Evolutionary conservation across 140 eudicot species (phyloP), one percentile per base, ranked within the genome.

Genomic region (Oenanthe javanica): DNA sequence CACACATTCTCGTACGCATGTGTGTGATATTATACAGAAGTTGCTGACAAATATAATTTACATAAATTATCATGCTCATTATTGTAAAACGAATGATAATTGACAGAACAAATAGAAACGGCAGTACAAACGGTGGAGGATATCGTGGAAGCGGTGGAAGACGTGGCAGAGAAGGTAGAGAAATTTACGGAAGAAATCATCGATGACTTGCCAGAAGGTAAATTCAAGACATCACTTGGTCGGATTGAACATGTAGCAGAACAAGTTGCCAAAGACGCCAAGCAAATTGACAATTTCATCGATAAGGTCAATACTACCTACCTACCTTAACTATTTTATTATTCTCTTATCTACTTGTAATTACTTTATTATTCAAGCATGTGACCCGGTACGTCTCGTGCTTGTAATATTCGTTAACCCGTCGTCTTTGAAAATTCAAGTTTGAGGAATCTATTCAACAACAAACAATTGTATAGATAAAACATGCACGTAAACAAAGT

Each of bases 201-300:
- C 1, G 84, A 72, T 2, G 84, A 76, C 80, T 84, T 87, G 12
- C 90, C 90, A 0, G 81, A 87, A 71, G 86, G 90, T 36, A 64
- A 81, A 61, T 50, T 83, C 76, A 82, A 67, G 64, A 76, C 82
- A 3, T 82, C 81, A 0, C 78, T 38, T 10, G 48, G 47, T 67
- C 80, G 82, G 8, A 81, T 87, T 21, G 90, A 87, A 76, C 76
- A 67, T 75, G 82, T 49, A 46, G 87, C 84, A 15, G 87, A 84
- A 75, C 59, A 76, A 75, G 42, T 84, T 67, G 84, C 87, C 15
- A 79, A 80, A 48, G 86, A 84, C 36, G 87, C 87, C 10, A 80
- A 84, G 15, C 43, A 74, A 42, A 83, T 82, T 76, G 89, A 81
- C 72, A 81, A 84, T 27, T 52, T 82, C 23, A 71, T 87, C 10